A percentile compares a stretch with the other conserved stretches of the same genome.
These are phyloP conservation scores for Rosa chinensis DNA, from an alignment of 306 rosid species.

Conservation along the genomic window DNA sequence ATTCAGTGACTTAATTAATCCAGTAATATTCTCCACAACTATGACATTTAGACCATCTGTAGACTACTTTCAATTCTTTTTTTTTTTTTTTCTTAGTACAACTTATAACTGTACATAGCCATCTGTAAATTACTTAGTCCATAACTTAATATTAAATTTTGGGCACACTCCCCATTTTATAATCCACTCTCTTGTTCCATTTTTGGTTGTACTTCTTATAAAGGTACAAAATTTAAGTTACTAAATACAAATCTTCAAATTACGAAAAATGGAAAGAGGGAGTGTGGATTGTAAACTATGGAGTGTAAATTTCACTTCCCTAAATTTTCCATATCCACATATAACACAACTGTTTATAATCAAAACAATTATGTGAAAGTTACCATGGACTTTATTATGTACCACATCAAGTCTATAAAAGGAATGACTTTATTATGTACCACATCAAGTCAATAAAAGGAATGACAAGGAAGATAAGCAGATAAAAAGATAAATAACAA, in stretches of 20 bases:
- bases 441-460: neutral
- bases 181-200: too few species aligned
- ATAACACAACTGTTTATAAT: neutral
- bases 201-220: too few species aligned
- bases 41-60: neutral
- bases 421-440: neutral
- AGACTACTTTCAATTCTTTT: too few species aligned
- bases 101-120: neutral
- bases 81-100: too few species aligned
- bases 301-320: too few species aligned
- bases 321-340: neutral
- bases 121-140: neutral
- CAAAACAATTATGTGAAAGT: neutral
- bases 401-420: neutral
- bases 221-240: too few species aligned
- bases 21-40: neutral
- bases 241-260: too few species aligned
- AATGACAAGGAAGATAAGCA: conserved; percentile 5
- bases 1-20: neutral
- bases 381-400: neutral
- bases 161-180: too few species aligned
- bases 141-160: neutral
- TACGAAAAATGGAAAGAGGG: too few species aligned
- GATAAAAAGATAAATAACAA: conserved; percentile 23
- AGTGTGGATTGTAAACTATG: too few species aligned